phyloP scores from a whole-genome alignment of 208 protist species.

The Crithidia fasciculata region DNA sequence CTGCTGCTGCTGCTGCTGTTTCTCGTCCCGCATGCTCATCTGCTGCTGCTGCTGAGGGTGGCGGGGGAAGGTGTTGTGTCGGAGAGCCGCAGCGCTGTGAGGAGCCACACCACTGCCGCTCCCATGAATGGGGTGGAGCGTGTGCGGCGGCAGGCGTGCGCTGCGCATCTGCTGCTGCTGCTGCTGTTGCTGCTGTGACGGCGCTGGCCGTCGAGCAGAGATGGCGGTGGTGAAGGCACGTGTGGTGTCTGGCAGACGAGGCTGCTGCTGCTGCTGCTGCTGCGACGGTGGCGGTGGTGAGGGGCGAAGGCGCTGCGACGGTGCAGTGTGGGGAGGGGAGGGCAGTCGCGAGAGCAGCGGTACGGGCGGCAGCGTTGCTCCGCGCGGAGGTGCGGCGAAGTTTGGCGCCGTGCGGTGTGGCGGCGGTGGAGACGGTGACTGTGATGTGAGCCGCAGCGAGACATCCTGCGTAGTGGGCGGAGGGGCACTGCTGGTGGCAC shows the following conservation, averaged over 20 bases:
- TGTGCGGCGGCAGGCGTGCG: too few species aligned
- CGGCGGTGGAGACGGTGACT: too few species aligned
- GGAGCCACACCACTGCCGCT: too few species aligned
- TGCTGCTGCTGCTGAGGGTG: not conserved
- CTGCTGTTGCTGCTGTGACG: not conserved
- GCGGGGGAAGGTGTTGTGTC: too few species aligned
- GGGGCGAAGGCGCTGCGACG: not conserved
- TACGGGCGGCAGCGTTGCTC: not conserved
- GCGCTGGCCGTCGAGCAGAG: not conserved
- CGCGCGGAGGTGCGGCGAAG: too few species aligned
- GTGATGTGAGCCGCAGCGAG: too few species aligned
- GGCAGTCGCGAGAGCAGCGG: not conserved
- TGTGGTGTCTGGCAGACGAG: not conserved
- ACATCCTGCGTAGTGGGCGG: too few species aligned
- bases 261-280: not conserved
- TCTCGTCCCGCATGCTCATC: not conserved
- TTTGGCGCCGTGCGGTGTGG: too few species aligned
- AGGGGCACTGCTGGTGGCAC: too few species aligned
- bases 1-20: not conserved
- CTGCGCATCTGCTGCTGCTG: not conserved
- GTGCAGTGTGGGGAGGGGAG: not conserved
- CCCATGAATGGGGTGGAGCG: too few species aligned
- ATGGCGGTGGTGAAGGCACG: conserved; percentile 2
- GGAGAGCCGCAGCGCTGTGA: too few species aligned
- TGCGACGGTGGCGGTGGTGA: not conserved